phyloP scores from a whole-genome alignment of 2,329 filamentous ascomycete species.

The Calonectria ilicicola region DNA sequence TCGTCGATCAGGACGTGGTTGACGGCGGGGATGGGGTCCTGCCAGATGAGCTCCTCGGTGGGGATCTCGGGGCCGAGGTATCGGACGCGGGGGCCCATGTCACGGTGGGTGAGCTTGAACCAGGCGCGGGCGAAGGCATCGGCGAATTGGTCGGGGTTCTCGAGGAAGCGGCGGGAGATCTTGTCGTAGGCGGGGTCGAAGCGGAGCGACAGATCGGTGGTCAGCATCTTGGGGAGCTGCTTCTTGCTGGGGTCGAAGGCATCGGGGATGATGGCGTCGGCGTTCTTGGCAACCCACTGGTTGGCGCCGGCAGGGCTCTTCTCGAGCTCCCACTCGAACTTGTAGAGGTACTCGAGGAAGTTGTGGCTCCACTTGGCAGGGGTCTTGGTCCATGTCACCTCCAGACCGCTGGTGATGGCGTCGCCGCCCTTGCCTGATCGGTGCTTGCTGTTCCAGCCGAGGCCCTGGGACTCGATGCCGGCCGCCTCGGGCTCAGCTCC shows the following conservation, averaged over 20 bases:
- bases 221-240: conserved; percentile 83
- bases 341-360: conserved; percentile 82
- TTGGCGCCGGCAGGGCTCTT: conserved; percentile 82
- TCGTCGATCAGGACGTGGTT: conserved; percentile 68
- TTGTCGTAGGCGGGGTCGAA: conserved; percentile 80
- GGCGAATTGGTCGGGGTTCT: conserved; percentile 75
- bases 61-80: conserved; percentile 83
- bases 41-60: conserved; percentile 77
- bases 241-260: conserved; percentile 70
- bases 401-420: conserved; percentile 80
- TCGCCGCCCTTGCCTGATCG: conserved; percentile 76
- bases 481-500: conserved; percentile 76
- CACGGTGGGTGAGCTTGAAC: conserved; percentile 88
- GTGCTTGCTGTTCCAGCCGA: conserved; percentile 78
- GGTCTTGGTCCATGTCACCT: conserved; percentile 83
- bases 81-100: conserved; percentile 77
- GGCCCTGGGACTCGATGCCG: conserved; percentile 72
- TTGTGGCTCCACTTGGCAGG: conserved; percentile 78
- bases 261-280: conserved; percentile 76
- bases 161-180: conserved; percentile 77
- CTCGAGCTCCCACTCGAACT: conserved; percentile 81
- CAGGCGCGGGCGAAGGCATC: conserved; percentile 80
- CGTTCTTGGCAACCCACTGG: conserved; percentile 83
- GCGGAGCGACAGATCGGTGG: conserved; percentile 79
- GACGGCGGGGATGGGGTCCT: conserved; percentile 76